phyloP scores from a whole-genome alignment of 805 yeast genomes.

The Wilhelminamyces savonicus region DNA sequence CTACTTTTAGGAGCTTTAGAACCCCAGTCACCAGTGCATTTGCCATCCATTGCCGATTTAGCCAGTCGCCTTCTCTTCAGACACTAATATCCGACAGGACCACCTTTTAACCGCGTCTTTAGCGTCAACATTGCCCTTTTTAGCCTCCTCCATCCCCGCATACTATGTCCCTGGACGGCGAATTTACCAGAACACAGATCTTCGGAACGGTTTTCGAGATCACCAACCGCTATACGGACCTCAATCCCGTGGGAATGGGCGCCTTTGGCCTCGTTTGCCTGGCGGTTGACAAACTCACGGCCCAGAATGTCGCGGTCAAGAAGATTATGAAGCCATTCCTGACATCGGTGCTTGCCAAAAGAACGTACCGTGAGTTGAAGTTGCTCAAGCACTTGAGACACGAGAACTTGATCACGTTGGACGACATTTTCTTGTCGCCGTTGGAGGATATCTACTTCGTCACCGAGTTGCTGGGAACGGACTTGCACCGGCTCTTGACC shows the following conservation, averaged over 20 bases:
- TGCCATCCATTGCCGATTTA: too few species aligned
- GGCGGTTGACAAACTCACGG: slow-evolving; percentile 85
- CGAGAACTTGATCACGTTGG: slow-evolving; percentile 88
- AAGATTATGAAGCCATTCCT: slow-evolving; percentile 97
- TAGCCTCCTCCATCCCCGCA: too few species aligned
- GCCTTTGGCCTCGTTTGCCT: slow-evolving; percentile 98
- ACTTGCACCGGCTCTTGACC: slow-evolving; percentile 82
- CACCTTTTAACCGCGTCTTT: too few species aligned
- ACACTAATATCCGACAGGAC: too few species aligned
- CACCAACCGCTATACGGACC: slow-evolving; percentile 80
- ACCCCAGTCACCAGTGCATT: too few species aligned
- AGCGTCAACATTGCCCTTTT: too few species aligned
- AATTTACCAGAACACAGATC: slow-evolving; percentile 72
- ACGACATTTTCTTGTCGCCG: slow-evolving; percentile 91
- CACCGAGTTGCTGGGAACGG: slow-evolving; percentile 96
- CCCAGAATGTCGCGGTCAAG: slow-evolving; percentile 92
- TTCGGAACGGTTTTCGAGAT: slow-evolving; percentile 95
- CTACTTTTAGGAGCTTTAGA: too few species aligned
- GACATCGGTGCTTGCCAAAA: slow-evolving; percentile 89
- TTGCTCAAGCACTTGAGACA: slow-evolving; percentile 88
- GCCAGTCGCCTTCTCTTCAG: too few species aligned
- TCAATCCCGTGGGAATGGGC: slow-evolving; percentile 99
- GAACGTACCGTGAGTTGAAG: slow-evolving; percentile 94
- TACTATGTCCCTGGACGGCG: slow-evolving; percentile 37
- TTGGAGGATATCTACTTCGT: slow-evolving; percentile 94